Base-by-base conservation (phyloP, 2,329 filamentous ascomycete genomes). In the Clarireedia hainanense region DNA sequence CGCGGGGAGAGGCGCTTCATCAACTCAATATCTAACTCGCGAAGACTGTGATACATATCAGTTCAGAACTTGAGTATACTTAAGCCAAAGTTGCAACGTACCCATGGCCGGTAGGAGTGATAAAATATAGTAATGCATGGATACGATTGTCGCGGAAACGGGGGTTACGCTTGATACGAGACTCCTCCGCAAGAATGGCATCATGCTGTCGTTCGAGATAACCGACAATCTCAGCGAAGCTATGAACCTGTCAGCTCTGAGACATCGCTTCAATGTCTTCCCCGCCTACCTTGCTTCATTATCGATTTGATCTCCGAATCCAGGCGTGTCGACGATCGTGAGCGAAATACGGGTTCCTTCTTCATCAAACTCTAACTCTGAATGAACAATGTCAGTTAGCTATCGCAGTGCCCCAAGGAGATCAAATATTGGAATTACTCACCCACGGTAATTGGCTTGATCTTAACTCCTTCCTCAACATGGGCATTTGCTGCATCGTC, bases 151-250 rank as follows among this genome's bases (percentile, higher is more conserved):
- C 94, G 71, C 94, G 87, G 87, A 99, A 99, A 70, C 94, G 86
- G 67, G 94, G 94, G 80, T 99, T 99, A 91, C 94, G 94, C 89
- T 99, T 99, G 81, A 99, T 99, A 80, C 94, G 90, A 69, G 94
- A 97, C 79, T 99, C 94, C 78, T 97, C 92, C 61, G 94, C 92
- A 67, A 99, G 83, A 80, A 99, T 97, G 73, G 97, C 91, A 75
- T 99, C 94, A 75, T 97, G 97, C 84, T 99, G 92, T 77, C 92
- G 85, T 81, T 99, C 94, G 69, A 99, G 89, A 76, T 95, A 96
- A 66, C 91, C 92, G 66, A 96, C 91, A 69, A 99, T 99, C 76
- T 97, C 94, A 67, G 88, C 87, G 74, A 99, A 99, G 78, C 91
- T 95, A 64, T 55, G 56, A 52, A 55, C 10, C 47, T 17, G 60